Evolutionary conservation across 192 early-diverging fungal species (phyloP).

Genomic region (Coemansia sp.): DNA sequence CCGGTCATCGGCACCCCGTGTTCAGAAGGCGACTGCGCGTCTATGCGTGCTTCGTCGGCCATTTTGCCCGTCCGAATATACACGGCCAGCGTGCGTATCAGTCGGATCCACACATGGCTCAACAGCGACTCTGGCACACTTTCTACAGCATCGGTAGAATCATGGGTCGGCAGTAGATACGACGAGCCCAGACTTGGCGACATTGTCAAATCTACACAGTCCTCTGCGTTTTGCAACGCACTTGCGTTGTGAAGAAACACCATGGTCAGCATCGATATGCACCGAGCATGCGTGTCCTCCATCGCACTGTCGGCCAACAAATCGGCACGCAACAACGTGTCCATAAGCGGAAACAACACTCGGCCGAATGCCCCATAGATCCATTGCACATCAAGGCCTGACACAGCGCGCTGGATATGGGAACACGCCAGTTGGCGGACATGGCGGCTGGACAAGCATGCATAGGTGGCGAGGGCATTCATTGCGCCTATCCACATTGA

Average conservation of each 20-base stretch:
- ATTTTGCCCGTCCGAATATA: constrained; percentile 45
- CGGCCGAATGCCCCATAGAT: constrained; percentile 74
- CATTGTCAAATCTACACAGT: neutral
- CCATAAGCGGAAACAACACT: constrained; percentile 86
- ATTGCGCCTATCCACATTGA: constrained; percentile 50
- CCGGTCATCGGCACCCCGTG: constrained; percentile 8
- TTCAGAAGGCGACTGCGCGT: constrained; percentile 4
- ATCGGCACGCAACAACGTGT: constrained; percentile 78
- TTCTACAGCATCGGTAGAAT: neutral
- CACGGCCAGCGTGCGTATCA: constrained; percentile 29
- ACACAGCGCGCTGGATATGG: constrained; percentile 75
- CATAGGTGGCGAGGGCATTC: constrained; percentile 25
- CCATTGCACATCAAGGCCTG: constrained; percentile 58
- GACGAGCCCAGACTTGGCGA: constrained; percentile 8
- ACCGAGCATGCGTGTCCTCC: constrained; percentile 55
- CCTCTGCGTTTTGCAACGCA: constrained; percentile 14
- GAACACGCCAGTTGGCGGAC: constrained; percentile 80
- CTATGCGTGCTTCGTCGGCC: constrained; percentile 19
- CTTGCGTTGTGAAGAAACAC: constrained; percentile 48
- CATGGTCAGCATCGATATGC: constrained; percentile 52
- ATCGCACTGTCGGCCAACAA: constrained; percentile 57
- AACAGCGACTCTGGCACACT: constrained; percentile 13
- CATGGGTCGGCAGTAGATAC: neutral
- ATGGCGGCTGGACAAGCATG: constrained; percentile 60
- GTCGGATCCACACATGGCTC: constrained; percentile 39